These are phyloP conservation scores for Diaporthe australafricana DNA, from an alignment of 2,329 filamentous ascomycete species.

Conservation along the genomic window DNA sequence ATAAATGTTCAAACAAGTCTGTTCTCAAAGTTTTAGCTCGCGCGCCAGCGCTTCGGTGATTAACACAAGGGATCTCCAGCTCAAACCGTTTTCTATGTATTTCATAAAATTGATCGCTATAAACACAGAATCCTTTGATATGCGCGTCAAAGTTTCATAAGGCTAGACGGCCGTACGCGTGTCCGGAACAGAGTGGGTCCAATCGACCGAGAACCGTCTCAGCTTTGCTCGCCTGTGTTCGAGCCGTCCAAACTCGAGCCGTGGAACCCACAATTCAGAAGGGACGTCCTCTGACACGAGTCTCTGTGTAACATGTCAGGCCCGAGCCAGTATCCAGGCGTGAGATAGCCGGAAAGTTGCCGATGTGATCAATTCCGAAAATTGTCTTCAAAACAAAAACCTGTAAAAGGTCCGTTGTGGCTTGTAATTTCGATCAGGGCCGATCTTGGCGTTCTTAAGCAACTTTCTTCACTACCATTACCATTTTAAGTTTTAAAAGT, in stretches of 20 bases:
- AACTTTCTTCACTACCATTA: not conserved
- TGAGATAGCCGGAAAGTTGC: not conserved
- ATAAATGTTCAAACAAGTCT: not conserved
- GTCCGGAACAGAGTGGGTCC: not conserved
- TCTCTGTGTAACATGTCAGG: not conserved
- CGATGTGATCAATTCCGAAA: not conserved
- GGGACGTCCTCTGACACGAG: constrained; percentile 11
- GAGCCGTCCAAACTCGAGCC: not conserved
- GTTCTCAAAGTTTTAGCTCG: not conserved
- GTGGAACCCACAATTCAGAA: not conserved
- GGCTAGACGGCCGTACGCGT: not conserved
- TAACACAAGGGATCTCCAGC: not conserved
- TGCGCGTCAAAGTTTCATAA: not conserved
- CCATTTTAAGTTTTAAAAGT: not conserved
- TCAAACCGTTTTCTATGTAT: not conserved
- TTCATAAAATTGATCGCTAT: fast-evolving
- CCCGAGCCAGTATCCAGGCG: not conserved
- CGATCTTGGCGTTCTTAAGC: not conserved
- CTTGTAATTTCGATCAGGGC: not conserved
- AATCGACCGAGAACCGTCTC: not conserved
- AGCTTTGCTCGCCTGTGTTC: constrained; percentile 1
- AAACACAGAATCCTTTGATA: not conserved
- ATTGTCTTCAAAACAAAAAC: not conserved
- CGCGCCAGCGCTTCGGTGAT: not conserved
- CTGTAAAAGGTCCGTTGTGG: not conserved